Evolutionary conservation across 441 rosid species (phyloP).

Genomic region (Oxalis stricta): DNA sequence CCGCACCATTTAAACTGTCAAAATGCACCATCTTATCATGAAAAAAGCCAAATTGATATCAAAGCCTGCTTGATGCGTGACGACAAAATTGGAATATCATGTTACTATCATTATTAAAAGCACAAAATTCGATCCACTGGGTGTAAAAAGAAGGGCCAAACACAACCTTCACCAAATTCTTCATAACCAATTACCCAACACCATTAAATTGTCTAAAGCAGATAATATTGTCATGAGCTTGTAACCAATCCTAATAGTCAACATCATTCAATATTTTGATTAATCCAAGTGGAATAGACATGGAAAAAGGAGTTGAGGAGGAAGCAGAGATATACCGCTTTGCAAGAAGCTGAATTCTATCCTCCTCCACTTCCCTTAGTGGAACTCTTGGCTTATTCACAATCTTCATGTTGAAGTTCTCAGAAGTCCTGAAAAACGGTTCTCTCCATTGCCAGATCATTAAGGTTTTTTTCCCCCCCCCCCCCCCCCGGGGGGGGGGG

Average conservation of each 20-base stretch:
- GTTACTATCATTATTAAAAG: too few species aligned
- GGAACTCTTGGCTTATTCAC: constrained; percentile 40
- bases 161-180: too few species aligned
- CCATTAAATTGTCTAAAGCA: background rate
- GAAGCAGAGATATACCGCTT: constrained; percentile 26
- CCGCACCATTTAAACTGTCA: constrained; percentile 93
- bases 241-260: background rate
- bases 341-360: constrained; percentile 65
- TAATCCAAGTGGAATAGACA: background rate
- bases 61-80: background rate
- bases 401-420: constrained; percentile 29
- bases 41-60: constrained; percentile 13
- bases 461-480: constrained; percentile 16
- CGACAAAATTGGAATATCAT: too few species aligned
- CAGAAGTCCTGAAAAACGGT: constrained; percentile 60
- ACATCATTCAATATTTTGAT: background rate
- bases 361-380: constrained; percentile 67
- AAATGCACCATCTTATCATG: constrained; percentile 31
- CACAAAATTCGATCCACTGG: too few species aligned
- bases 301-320: constrained; percentile 4
- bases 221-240: background rate
- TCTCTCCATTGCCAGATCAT: constrained; percentile 37
- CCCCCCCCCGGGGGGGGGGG: constrained; percentile 15
- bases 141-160: too few species aligned
- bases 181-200: background rate